Evolutionary conservation across 129 eudicot species (phyloP).

Genomic region (Tagetes erecta): DNA sequence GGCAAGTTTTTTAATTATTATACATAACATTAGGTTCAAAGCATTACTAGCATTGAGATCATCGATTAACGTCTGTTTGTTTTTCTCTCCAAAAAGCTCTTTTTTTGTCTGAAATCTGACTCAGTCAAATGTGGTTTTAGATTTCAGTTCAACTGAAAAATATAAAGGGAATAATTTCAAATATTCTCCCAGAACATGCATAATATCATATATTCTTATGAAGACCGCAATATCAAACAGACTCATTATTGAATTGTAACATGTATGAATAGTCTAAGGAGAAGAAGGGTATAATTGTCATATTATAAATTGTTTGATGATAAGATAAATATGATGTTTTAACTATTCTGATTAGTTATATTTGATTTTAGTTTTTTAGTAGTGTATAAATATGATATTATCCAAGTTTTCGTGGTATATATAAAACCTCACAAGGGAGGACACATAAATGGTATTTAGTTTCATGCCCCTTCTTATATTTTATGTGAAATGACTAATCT

Average conservation of each 20-base stretch:
- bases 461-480: neutral
- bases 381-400: neutral
- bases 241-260: neutral
- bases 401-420: neutral
- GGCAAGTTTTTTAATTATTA: constrained; percentile 1
- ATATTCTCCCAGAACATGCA: neutral
- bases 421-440: neutral
- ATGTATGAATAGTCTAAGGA: neutral
- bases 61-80: neutral
- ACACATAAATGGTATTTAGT: neutral
- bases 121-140: neutral
- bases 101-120: neutral
- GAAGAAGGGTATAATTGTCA: neutral
- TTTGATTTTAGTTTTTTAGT: neutral
- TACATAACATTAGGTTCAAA: neutral
- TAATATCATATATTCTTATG: neutral
- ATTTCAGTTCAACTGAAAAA: neutral
- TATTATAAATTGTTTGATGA: neutral
- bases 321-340: neutral
- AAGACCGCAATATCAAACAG: neutral
- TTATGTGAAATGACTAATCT: constrained; percentile 11
- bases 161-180: neutral
- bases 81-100: neutral
- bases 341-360: neutral
- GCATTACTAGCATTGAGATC: neutral